phyloP scores from a whole-genome alignment of 768 basidiomycete genomes.

The Podaxis pistillaris region DNA sequence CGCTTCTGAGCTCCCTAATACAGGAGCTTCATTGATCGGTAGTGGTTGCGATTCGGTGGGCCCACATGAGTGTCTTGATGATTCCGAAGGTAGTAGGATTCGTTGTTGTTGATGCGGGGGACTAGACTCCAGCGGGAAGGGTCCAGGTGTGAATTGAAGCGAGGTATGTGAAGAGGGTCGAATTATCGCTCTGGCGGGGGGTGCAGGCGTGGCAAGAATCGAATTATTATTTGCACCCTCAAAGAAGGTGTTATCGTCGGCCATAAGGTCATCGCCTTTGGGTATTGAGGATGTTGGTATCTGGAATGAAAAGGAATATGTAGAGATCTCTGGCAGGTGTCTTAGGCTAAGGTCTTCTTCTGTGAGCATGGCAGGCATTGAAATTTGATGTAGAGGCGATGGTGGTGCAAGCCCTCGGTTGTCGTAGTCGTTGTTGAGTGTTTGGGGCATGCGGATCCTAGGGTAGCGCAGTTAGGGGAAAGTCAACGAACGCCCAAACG shows the following conservation, averaged over 20 bases:
- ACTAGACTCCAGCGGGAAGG: conserved; percentile 14
- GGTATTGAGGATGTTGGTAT: conserved; percentile 39
- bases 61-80: not conserved
- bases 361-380: conserved; percentile 19
- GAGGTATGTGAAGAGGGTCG: conserved; percentile 33
- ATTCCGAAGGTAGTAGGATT: not conserved
- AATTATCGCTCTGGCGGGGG: conserved; percentile 23
- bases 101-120: conserved; percentile 11
- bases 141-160: conserved; percentile 41
- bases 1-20: not conserved
- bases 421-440: not conserved
- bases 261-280: conserved; percentile 50
- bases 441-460: not conserved
- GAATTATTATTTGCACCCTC: conserved; percentile 33
- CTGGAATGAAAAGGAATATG: conserved; percentile 54
- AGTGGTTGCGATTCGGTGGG: not conserved
- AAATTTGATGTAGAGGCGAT: not conserved
- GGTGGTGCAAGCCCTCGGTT: not conserved
- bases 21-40: conserved; percentile 8
- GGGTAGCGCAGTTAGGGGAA: not conserved
- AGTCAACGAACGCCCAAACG: conserved; percentile 2
- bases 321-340: conserved; percentile 54
- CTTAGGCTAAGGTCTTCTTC: conserved; percentile 46
- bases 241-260: conserved; percentile 48
- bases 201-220: conserved; percentile 32